Conservation (phyloP, 129 eudicot genomes). For the Artemisia argyi region DNA sequence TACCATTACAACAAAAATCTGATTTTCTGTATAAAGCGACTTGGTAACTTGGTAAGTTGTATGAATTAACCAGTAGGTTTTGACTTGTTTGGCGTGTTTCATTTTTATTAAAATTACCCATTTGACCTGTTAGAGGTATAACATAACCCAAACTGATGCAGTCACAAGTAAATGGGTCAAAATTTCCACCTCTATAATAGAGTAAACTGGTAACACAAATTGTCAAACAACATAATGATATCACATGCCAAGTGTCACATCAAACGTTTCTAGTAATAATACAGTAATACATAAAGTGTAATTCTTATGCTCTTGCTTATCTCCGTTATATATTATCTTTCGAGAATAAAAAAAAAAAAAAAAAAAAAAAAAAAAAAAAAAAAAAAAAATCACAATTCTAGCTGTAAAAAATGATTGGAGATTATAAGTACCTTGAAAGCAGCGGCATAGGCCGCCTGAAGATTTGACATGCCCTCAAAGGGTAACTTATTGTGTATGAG, state of each 20-base stretch:
- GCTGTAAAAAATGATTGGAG: no score
- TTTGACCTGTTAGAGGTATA: background rate
- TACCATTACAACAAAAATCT: background rate
- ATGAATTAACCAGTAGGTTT: background rate
- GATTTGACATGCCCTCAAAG: conserved; percentile 70
- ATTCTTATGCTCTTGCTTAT: background rate
- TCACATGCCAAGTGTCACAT: background rate
- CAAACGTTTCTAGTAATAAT: background rate
- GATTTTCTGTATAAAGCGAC: background rate
- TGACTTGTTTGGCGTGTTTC: background rate
- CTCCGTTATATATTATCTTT: background rate
- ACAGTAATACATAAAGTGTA: background rate
- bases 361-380: no score
- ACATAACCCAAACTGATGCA: no score
- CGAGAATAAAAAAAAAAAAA: no score
- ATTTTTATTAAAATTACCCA: background rate
- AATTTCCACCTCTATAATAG: no score
- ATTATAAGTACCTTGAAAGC: conserved; percentile 36
- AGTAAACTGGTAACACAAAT: no score
- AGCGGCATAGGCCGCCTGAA: conserved; percentile 86
- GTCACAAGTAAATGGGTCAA: no score
- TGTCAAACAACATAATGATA: background rate
- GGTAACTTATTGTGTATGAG: conserved; percentile 88
- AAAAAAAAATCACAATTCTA: background rate
- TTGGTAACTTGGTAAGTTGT: background rate